These are phyloP conservation scores for Salix viminalis DNA, from an alignment of 345 rosid species.

Conservation along the genomic window DNA sequence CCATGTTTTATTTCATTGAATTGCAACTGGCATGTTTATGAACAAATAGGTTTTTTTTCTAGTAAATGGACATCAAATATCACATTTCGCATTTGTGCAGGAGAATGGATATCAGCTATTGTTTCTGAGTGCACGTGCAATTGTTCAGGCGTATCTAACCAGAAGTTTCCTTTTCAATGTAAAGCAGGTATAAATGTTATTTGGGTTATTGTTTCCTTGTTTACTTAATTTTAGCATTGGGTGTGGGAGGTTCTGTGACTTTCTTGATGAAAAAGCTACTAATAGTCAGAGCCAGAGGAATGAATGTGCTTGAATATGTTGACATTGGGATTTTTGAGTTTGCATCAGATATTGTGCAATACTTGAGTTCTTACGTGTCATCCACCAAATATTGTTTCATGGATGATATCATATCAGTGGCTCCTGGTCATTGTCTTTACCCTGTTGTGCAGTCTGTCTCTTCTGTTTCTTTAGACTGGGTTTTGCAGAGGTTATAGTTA, in stretches of 20 bases:
- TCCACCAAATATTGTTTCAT: not conserved
- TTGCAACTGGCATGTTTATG: not conserved
- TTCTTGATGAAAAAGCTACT: not conserved
- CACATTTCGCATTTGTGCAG: slow-evolving; percentile 32
- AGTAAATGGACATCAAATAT: not conserved
- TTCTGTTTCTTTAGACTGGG: not conserved
- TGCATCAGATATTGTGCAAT: not conserved
- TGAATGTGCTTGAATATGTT: not conserved
- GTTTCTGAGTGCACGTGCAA: slow-evolving; percentile 92
- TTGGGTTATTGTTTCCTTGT: not conserved
- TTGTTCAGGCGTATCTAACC: slow-evolving; percentile 91
- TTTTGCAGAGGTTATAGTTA: not conserved
- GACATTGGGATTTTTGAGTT: not conserved
- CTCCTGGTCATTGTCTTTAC: not conserved
- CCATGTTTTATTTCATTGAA: not conserved
- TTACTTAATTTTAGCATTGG: not conserved
- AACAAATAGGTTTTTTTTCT: not conserved
- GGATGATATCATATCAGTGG: not conserved
- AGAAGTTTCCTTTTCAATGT: slow-evolving; percentile 71
- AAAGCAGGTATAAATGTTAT: slow-evolving; percentile 55
- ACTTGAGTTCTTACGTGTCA: not conserved
- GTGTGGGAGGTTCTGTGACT: not conserved
- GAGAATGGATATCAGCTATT: slow-evolving; percentile 94
- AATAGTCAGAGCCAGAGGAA: not conserved
- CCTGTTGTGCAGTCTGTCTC: not conserved